Conservation (phyloP, 2,329 filamentous ascomycete species). For the Dactylellina parvicollis region DNA sequence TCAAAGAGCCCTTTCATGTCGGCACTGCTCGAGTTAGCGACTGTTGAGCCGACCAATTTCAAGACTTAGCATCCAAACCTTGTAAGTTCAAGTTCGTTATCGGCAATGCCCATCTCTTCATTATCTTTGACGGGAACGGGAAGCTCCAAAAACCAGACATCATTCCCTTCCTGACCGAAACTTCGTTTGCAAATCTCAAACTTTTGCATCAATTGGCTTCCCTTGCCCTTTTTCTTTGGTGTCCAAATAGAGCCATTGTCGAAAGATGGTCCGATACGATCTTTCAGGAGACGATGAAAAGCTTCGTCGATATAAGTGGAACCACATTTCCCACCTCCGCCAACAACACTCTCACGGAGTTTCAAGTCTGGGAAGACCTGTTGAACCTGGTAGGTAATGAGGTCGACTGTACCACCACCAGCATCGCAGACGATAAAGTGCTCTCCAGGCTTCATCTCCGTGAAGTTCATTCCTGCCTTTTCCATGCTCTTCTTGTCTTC, state of each 20-base stretch:
- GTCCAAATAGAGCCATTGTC: conserved; percentile 22
- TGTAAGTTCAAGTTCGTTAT: conserved; percentile 30
- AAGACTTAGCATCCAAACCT: not conserved
- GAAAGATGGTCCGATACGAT: conserved; percentile 39
- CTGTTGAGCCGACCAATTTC: not conserved
- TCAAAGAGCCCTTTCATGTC: conserved; percentile 54
- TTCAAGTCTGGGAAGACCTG: conserved; percentile 37
- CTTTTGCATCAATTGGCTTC: conserved; percentile 44
- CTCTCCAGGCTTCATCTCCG: conserved; percentile 34
- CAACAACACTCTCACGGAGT: conserved; percentile 55
- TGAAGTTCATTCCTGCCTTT: not conserved
- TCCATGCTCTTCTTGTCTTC: conserved; percentile 8
- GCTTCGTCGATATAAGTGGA: conserved; percentile 55
- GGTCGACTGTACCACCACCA: conserved; percentile 59
- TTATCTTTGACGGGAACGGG: conserved; percentile 23
- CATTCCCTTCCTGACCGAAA: conserved; percentile 20
- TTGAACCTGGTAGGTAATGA: conserved; percentile 55
- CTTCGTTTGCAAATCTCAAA: conserved; percentile 43
- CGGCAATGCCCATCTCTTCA: conserved; percentile 5
- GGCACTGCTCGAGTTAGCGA: not conserved
- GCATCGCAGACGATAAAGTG: conserved; percentile 58
- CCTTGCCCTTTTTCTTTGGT: conserved; percentile 26
- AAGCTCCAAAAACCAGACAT: conserved; percentile 42
- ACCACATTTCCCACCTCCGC: conserved; percentile 55
- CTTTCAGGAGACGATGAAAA: conserved; percentile 21